These are phyloP conservation scores for Cutaneotrichosporon cutaneum DNA, from an alignment of 1,284 basidiomycete genomes.

Conservation along the genomic window DNA sequence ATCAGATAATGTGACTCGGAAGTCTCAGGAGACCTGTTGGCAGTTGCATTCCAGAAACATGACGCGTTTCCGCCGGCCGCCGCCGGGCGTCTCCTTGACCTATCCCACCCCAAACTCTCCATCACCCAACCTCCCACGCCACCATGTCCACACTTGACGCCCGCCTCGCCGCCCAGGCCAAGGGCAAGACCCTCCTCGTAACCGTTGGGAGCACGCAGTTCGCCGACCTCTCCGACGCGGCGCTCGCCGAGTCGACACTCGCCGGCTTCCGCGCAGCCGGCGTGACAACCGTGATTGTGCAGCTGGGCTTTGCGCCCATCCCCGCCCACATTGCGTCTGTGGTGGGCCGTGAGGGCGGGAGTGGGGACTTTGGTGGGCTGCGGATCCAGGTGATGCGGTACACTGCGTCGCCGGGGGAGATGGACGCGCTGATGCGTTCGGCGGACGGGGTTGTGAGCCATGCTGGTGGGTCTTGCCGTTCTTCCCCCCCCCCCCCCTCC, in stretches of 20 bases:
- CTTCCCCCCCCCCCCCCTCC: no score
- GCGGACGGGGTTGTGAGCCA: constrained; percentile 85
- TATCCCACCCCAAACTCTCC: background rate
- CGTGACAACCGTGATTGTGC: constrained; percentile 64
- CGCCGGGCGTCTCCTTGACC: background rate
- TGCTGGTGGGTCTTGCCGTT: constrained; percentile 65
- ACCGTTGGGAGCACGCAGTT: constrained; percentile 90
- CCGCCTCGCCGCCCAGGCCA: no score
- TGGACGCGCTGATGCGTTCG: constrained; percentile 61
- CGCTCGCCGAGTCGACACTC: constrained; percentile 63
- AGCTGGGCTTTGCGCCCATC: constrained; percentile 64
- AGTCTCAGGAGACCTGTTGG: background rate
- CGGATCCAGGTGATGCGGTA: constrained; percentile 67
- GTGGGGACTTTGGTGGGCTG: background rate
- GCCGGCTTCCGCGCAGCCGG: constrained; percentile 59
- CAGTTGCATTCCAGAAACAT: background rate
- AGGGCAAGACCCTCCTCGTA: constrained; percentile 60
- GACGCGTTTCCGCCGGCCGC: background rate
- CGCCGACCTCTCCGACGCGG: constrained; percentile 67
- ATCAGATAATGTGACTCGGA: background rate
- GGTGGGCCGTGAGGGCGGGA: constrained; percentile 4
- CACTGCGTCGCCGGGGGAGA: constrained; percentile 62
- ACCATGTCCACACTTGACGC: background rate
- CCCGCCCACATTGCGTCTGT: constrained; percentile 26
- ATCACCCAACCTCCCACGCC: background rate